phyloP scores from a whole-genome alignment of 139 green algal species.

The Chlamydomonas sphaeroides region DNA sequence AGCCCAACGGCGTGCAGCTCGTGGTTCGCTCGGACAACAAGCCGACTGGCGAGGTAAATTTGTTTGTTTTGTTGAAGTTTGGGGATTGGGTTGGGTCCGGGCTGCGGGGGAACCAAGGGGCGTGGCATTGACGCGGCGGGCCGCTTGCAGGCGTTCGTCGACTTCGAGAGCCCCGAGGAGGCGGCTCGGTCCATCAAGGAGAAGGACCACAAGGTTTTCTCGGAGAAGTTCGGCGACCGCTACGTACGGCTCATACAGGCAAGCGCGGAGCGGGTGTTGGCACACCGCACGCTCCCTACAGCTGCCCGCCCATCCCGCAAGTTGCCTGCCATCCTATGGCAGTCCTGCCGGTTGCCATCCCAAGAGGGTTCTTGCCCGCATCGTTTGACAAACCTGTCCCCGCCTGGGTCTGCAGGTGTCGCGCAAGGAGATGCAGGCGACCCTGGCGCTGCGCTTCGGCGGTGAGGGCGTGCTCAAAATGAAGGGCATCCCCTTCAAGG shows the following conservation, averaged over 20 bases:
- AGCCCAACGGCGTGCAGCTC: conserved; percentile 75
- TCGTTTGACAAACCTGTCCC: too few relatives aligned
- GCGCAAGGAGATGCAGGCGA: conserved; percentile 76
- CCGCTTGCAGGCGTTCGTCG: conserved; percentile 76
- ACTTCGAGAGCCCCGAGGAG: conserved; percentile 76
- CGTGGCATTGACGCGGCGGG: too few relatives aligned
- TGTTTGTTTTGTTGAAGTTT: too few relatives aligned
- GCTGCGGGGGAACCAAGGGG: too few relatives aligned
- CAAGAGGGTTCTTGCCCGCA: too few relatives aligned
- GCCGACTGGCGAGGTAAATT: conserved; percentile 74
- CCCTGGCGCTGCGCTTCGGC: conserved; percentile 70
- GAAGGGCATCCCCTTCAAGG: conserved; percentile 80
- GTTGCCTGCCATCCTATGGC: too few relatives aligned
- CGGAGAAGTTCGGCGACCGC: conserved; percentile 73
- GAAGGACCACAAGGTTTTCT: conserved; percentile 74
- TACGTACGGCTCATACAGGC: conserved; percentile 74
- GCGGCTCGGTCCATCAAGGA: conserved; percentile 67
- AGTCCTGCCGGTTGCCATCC: too few relatives aligned
- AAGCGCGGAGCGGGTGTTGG: too few relatives aligned
- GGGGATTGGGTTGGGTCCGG: too few relatives aligned
- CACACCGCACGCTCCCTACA: too few relatives aligned
- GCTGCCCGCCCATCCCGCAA: too few relatives aligned
- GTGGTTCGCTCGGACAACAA: conserved; percentile 74
- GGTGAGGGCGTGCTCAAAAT: conserved; percentile 80
- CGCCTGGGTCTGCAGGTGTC: conserved; percentile 67